A percentile compares a stretch with the other conserved stretches of the same genome.
Evolutionary conservation across 164 flowering plant genomes (phyloP).

Genomic region (Tetracentron sinense): DNA sequence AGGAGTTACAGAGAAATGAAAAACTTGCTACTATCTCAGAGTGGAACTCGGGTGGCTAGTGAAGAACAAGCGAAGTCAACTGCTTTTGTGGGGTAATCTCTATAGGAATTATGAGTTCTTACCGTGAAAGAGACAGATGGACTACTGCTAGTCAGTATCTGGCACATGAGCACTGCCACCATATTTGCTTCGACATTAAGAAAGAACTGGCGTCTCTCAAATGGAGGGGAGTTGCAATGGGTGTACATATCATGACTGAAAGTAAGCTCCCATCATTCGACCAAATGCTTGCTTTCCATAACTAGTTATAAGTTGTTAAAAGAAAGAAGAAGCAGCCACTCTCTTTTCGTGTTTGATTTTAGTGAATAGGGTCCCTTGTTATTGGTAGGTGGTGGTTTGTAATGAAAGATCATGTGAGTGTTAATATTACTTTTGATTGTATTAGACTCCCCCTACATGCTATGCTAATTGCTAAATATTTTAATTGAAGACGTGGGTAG

Average conservation of each 20-base stretch:
- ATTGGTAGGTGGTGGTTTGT: too few relatives aligned
- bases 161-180: neutral
- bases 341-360: too few relatives aligned
- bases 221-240: neutral
- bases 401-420: too few relatives aligned
- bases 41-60: constrained; percentile 33
- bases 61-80: constrained; percentile 24
- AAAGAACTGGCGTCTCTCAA: neutral
- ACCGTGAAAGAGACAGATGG: neutral
- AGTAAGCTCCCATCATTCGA: neutral
- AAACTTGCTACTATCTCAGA: constrained; percentile 70
- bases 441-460: too few relatives aligned
- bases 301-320: neutral
- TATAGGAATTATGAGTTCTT: neutral
- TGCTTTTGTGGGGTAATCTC: constrained; percentile 5
- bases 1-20: constrained; percentile 69
- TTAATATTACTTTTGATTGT: too few relatives aligned
- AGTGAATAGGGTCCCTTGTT: too few relatives aligned
- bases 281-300: neutral
- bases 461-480: too few relatives aligned
- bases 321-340: too few relatives aligned
- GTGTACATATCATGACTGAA: constrained; percentile 8
- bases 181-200: neutral
- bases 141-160: neutral
- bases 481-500: too few relatives aligned